Conservation (phyloP, 148 eudicot species). For the Vaccinium vitisidaea region DNA sequence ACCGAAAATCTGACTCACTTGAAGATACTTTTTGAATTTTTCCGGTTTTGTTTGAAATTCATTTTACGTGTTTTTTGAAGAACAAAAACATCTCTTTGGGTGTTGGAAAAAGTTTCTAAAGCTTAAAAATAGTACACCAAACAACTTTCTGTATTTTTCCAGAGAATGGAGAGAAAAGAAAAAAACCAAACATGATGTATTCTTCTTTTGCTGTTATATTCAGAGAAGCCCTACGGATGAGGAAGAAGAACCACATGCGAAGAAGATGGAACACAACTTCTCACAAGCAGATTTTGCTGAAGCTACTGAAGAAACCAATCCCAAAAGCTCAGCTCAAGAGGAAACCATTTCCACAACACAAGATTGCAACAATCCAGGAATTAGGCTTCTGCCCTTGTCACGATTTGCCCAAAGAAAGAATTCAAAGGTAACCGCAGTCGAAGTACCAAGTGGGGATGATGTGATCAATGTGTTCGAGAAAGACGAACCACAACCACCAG, state of each 20-base stretch:
- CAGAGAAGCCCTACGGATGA: constrained; percentile 58
- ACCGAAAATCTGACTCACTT: not conserved
- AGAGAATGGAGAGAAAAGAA: not conserved
- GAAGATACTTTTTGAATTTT: not conserved
- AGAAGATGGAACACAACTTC: constrained; percentile 20
- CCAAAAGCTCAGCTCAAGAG: constrained; percentile 17
- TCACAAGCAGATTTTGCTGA: constrained; percentile 20
- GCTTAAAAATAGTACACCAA: not conserved
- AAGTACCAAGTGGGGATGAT: constrained; percentile 41
- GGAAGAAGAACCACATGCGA: constrained; percentile 39
- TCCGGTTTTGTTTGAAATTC: not conserved
- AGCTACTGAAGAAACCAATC: constrained; percentile 18
- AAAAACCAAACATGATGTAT: not conserved
- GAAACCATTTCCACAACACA: not conserved
- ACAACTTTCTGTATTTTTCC: not conserved
- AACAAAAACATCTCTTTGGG: not conserved
- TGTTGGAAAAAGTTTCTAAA: not conserved
- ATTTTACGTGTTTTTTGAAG: not conserved
- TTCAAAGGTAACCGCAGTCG: constrained; percentile 34
- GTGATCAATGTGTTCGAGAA: constrained; percentile 33
- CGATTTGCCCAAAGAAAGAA: constrained; percentile 30
- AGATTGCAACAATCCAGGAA: constrained; percentile 22
- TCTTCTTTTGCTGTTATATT: constrained; percentile 13
- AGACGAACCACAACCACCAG: constrained; percentile 25
- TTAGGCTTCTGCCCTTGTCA: constrained; percentile 24